These are phyloP conservation scores for Penicillium subrubescens DNA, from an alignment of 495 filamentous ascomycete genomes.

Conservation along the genomic window DNA sequence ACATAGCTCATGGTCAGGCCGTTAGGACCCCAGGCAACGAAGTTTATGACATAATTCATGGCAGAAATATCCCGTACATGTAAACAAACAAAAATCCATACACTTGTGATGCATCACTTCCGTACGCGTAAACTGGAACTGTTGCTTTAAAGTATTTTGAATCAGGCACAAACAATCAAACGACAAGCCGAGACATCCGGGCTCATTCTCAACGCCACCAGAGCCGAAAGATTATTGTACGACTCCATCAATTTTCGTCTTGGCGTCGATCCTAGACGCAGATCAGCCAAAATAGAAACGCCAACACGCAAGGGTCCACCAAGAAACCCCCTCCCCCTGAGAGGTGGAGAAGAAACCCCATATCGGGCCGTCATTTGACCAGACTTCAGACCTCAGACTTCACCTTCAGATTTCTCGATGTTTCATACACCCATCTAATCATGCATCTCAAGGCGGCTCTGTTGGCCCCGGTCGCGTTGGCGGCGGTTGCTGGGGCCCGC, in stretches of 20 bases:
- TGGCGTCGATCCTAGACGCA: constrained; percentile 22
- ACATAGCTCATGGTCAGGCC: neutral
- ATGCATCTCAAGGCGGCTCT: constrained; percentile 23
- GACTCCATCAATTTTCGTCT: constrained; percentile 18
- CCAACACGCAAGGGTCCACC: constrained; percentile 28
- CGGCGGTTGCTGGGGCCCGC: constrained; percentile 14
- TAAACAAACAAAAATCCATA: neutral
- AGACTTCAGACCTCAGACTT: neutral
- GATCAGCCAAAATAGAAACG: constrained; percentile 28
- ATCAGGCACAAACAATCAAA: neutral
- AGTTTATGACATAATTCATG: neutral
- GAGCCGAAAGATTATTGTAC: constrained; percentile 1
- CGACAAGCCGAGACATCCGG: constrained; percentile 12
- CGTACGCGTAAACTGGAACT: neutral
- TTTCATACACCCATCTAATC: constrained; percentile 8
- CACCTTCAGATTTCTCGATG: constrained; percentile 1
- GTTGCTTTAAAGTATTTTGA: neutral
- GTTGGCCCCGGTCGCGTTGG: constrained; percentile 19
- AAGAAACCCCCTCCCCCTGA: constrained; percentile 22
- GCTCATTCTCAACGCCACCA: constrained; percentile 1
- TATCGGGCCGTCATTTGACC: neutral
- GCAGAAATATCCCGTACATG: neutral
- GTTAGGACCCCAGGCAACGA: neutral
- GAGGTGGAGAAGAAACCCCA: constrained; percentile 22
- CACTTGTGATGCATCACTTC: neutral